Percentiles rank a stretch among this genome's conserved stretches.
Evolutionary conservation across 352 stramenopile species (phyloP).

Genomic region (Pythium sp.): DNA sequence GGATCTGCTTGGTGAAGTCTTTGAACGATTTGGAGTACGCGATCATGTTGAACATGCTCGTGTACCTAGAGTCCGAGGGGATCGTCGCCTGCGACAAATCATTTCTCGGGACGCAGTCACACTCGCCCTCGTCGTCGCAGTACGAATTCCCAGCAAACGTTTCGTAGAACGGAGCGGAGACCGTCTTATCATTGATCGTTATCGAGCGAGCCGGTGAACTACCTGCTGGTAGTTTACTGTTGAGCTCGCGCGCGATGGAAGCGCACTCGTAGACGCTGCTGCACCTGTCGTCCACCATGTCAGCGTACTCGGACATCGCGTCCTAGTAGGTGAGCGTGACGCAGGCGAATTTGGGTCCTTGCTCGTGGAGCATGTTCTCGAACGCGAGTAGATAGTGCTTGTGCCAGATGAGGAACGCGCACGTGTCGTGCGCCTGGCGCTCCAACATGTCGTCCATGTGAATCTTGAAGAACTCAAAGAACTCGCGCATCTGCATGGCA

Average conservation of each 20-base stretch:
- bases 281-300: conserved; percentile 26
- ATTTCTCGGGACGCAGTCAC: conserved; percentile 29
- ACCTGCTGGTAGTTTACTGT: conserved; percentile 20
- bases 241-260: conserved; percentile 30
- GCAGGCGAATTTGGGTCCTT: conserved; percentile 29
- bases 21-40: conserved; percentile 26
- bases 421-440: conserved; percentile 30
- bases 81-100: conserved; percentile 30
- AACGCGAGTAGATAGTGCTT: conserved; percentile 40
- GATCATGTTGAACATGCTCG: conserved; percentile 23
- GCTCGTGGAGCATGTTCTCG: conserved; percentile 44
- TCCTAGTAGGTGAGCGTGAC: conserved; percentile 54
- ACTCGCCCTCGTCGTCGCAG: conserved; percentile 26
- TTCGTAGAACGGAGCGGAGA: conserved; percentile 21
- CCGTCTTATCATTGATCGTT: conserved; percentile 26
- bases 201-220: conserved; percentile 2
- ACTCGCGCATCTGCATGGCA: conserved; percentile 25
- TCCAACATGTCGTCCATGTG: conserved; percentile 24
- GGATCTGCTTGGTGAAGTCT: conserved; percentile 32
- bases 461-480: conserved; percentile 34
- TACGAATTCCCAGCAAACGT: conserved; percentile 22
- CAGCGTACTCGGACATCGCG: conserved; percentile 39
- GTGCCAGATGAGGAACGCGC: conserved; percentile 46
- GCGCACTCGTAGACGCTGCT: conserved; percentile 32
- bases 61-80: conserved; percentile 39